A percentile compares a stretch with the other conserved stretches of the same genome.
Conservation (phyloP, 169 alveolate species). For the Ichthyophthirius multifiliis region DNA sequence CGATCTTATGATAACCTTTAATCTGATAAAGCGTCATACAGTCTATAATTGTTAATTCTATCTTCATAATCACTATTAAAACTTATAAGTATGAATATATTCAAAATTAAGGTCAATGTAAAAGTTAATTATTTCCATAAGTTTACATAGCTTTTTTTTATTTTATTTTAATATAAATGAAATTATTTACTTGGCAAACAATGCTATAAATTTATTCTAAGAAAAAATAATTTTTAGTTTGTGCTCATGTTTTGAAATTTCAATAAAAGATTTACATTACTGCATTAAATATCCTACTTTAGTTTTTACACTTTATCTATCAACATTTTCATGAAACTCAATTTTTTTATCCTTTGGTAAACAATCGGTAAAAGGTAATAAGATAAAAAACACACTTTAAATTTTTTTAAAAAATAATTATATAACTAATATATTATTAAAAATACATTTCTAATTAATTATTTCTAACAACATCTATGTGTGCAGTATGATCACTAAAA, state of each 20-base stretch:
- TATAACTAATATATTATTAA: constrained; percentile 30
- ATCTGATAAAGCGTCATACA: background rate
- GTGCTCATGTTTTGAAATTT: constrained; percentile 49
- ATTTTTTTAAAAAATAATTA: background rate
- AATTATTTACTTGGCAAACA: constrained; percentile 30
- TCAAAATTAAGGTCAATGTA: constrained; percentile 42
- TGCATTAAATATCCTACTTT: constrained; percentile 44
- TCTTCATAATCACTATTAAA: constrained; percentile 25
- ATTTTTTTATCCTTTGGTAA: constrained; percentile 42
- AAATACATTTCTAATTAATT: constrained; percentile 41
- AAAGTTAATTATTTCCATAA: constrained; percentile 66
- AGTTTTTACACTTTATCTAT: constrained; percentile 48
- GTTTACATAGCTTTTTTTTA: constrained; percentile 27
- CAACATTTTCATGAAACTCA: constrained; percentile 39
- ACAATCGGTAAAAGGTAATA: constrained; percentile 17
- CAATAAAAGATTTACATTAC: constrained; percentile 26
- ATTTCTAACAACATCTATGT: constrained; percentile 48
- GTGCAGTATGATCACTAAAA: constrained; percentile 44
- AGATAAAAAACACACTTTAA: constrained; percentile 10
- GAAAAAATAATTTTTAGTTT: constrained; percentile 15
- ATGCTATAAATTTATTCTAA: constrained; percentile 17
- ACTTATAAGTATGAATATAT: constrained; percentile 45
- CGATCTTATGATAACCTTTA: background rate
- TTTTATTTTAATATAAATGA: background rate
- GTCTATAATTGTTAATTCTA: background rate